Conservation (phyloP, 306 rosid genomes). For the Quillaja saponaria region DNA sequence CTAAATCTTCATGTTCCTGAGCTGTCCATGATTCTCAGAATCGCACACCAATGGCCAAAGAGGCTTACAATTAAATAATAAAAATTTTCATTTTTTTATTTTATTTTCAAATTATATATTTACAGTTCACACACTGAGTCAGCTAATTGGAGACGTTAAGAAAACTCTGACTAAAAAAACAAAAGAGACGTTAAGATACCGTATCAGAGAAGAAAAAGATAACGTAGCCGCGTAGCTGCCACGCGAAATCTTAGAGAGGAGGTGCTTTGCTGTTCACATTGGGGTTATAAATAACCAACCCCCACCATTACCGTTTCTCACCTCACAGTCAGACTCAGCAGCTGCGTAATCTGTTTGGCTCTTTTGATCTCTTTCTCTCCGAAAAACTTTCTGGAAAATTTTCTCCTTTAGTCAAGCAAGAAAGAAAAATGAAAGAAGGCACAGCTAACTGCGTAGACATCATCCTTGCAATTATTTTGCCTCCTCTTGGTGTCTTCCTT, state of each 20-base stretch:
- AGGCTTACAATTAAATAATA: too few relatives aligned
- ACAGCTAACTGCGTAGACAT: constrained; percentile 64
- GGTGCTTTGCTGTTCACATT: neutral
- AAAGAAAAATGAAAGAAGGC: constrained; percentile 41
- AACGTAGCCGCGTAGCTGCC: too few relatives aligned
- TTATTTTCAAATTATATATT: too few relatives aligned
- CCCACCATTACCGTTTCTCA: neutral
- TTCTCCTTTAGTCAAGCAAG: neutral
- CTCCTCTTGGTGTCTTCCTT: constrained; percentile 93
- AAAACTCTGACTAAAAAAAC: too few relatives aligned
- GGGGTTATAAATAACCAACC: constrained; percentile 25
- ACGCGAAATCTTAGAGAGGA: constrained; percentile 11
- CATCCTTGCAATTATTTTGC: constrained; percentile 70
- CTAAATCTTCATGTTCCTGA: neutral
- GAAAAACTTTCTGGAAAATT: too few relatives aligned
- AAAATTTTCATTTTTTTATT: too few relatives aligned
- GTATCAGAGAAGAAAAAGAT: too few relatives aligned
- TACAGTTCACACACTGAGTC: too few relatives aligned
- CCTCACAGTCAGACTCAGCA: neutral
- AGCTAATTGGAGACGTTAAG: neutral
- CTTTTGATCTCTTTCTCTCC: neutral
- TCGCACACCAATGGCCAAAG: neutral
- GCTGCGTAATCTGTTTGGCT: neutral
- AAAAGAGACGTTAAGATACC: too few relatives aligned
- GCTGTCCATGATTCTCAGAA: constrained; percentile 18